Percentiles rank a stretch among this genome's conserved stretches.
These are phyloP conservation scores for Nicotiana knightiana DNA, from an alignment of 257 asterid species.

Conservation along the genomic window DNA sequence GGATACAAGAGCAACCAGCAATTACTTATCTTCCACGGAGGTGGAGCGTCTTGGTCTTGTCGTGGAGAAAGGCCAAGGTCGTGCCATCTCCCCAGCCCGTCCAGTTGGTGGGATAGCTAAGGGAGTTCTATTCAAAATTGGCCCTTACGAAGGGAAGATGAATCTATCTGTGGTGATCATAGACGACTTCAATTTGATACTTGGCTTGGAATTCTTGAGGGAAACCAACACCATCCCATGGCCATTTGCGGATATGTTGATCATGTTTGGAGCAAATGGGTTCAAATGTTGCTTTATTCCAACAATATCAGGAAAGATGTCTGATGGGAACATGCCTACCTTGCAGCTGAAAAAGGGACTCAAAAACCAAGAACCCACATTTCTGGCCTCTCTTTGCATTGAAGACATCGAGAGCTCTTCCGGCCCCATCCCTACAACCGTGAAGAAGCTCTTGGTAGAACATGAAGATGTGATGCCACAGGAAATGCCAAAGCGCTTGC, in stretches of 20 bases:
- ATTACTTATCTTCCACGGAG: neutral
- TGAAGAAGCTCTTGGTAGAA: too few species aligned
- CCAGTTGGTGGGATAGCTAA: neutral
- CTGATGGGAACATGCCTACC: neutral
- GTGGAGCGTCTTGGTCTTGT: neutral
- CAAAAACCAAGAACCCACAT: neutral
- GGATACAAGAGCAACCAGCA: neutral
- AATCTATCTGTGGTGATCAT: neutral
- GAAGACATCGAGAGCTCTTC: too few species aligned
- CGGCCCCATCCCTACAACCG: too few species aligned
- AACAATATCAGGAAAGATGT: accelerated
- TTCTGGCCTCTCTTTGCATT: neutral
- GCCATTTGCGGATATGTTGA: neutral
- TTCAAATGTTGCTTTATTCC: neutral
- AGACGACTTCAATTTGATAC: too few species aligned
- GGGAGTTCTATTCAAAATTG: neutral
- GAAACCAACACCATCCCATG: neutral
- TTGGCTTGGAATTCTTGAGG: neutral
- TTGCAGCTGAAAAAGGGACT: neutral
- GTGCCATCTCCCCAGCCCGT: neutral
- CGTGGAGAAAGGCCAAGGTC: neutral
- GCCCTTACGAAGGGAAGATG: neutral
- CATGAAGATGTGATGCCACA: too few species aligned
- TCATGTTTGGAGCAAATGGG: neutral
- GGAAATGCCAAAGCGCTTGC: too few species aligned